Evolutionary conservation across 2,329 filamentous ascomycete genomes (phyloP), one percentile per base, ranked within the genome.

Genomic region (Claviceps purpurea): DNA sequence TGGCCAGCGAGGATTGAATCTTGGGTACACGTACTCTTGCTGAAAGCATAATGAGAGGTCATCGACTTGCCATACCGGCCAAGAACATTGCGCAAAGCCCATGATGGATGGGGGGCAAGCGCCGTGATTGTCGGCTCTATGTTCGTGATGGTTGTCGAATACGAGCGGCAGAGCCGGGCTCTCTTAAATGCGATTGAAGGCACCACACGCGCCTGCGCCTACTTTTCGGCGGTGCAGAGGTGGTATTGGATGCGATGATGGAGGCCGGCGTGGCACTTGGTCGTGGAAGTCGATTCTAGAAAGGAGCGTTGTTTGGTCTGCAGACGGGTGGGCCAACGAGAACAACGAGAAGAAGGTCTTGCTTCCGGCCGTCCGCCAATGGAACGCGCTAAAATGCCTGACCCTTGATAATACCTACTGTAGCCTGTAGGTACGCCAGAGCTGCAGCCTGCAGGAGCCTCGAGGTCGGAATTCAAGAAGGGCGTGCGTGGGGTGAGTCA

Each of bases 41-140:
- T 77, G 77, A 63, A 84, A 82, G 65, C 81, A 84, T 50, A 70
- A 68, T 44, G 73, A 77, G 59, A 85, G 77, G 68, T 85, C 81
- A 66, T 85, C 81, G 56, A 77, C 67, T 56, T 69, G 72, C 81
- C 81, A 85, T 64, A 81, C 68, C 50, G 77, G 76, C 76, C 73
- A 76, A 49, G 70, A 65, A 63, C 78, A 81, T 55, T 72, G 72
- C 62, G 74, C 76, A 65, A 78, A 75, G 59, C 70, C 68, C 70
- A 73, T 72, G 57, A 58, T 56, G 18, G 45, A 38, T 34, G 54
- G 47, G 47, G 47, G 45, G 42, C 43, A 40, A 24, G 40, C 39
- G 47, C 14, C 24, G 58, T 57, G 7, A 65, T 41, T 39, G 37
- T 24, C 30, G 30, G 30, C 30, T 34, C 30, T 11, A 34, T 11